These are phyloP conservation scores for Hyaloperonospora brassicae DNA, from an alignment of 352 stramenopile genomes.

Conservation along the genomic window DNA sequence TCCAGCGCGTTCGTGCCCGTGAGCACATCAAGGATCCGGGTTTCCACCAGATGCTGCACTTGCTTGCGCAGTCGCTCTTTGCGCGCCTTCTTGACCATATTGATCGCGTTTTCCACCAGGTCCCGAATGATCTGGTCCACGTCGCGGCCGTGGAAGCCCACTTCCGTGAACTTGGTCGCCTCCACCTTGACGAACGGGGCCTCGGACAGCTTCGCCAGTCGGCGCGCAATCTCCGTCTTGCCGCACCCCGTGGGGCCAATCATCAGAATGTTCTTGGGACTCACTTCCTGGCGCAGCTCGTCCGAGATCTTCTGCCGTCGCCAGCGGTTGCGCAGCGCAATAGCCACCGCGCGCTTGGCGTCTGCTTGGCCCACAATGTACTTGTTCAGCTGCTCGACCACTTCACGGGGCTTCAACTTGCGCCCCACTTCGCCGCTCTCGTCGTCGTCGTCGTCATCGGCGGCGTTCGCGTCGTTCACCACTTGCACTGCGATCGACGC, in stretches of 20 bases:
- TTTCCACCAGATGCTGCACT: constrained; percentile 90
- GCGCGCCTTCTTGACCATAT: constrained; percentile 92
- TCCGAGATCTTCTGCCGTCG: constrained; percentile 92
- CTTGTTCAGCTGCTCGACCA: constrained; percentile 94
- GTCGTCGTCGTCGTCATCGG: constrained; percentile 16
- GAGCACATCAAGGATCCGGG: constrained; percentile 92
- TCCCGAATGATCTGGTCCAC: constrained; percentile 99
- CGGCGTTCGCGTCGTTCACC: constrained; percentile 20
- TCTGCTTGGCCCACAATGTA: constrained; percentile 97
- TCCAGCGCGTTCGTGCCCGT: constrained; percentile 81
- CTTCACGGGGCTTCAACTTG: constrained; percentile 87
- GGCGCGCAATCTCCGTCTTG: constrained; percentile 97
- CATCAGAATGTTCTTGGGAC: constrained; percentile 99
- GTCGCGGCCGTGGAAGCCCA: constrained; percentile 98
- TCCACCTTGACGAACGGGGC: constrained; percentile 98
- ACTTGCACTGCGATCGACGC: constrained; percentile 18
- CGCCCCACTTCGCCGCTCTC: constrained; percentile 53
- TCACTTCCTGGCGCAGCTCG: constrained; percentile 86
- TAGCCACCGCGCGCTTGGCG: constrained; percentile 96
- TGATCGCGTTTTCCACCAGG: constrained; percentile 96
- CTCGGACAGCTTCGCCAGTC: constrained; percentile 94
- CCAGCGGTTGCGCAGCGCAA: constrained; percentile 98
- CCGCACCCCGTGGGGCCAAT: constrained; percentile 98
- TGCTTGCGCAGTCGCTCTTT: constrained; percentile 90
- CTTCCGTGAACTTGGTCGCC: constrained; percentile 99